Base-by-base conservation (phyloP, 257 asterid species). In the Gentiana dahurica region DNA sequence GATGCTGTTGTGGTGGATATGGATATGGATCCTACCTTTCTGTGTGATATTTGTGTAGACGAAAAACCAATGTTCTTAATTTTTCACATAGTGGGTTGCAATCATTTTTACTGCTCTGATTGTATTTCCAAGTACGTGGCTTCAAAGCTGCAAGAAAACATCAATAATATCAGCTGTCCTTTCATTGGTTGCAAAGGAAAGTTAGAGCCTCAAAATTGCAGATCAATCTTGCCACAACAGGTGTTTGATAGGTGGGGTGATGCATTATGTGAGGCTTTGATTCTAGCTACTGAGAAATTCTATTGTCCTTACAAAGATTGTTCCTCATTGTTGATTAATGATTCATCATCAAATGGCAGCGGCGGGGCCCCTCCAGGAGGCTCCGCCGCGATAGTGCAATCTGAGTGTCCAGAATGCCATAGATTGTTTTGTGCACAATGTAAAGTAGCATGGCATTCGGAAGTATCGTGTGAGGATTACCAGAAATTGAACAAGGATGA, bases 171-270 rank as follows among this genome's bases (percentile, higher is more conserved):
- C 8, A 44, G 11, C 0, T 89, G 97, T 58, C 95, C 95, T 4
- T 74, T 62, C 49, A 8, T 62, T 1, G 78, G 73, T 2, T 89
- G 97, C 62, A 1, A 7, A 1, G 94, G 94, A 0, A 43, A 15
- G 10, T 54, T 86, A 8, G 92, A 78, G 61, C 89, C 87, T 36
- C 65, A 73, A 2, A 59, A 71, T 36, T 89, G 95, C 55, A 77
- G 73, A 36, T 64, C 79, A 2, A 77, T 89, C 8, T 74, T 89
- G 36, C 87, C 95, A 0, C 33, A 64, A 49, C 62, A 72, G 39
- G 95, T 86, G 12, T 81, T 81, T 12, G 82, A 76, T 53, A 60
- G 94, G 60, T 89, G 95, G 97, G 89, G 88, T 0, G 91, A 81
- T 34, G 90, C 73, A 0, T 64, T 83, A 35, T 79, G 92, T 1